Conservation (phyloP, 2,329 filamentous ascomycete species). For the Myriosclerotinia curreyana region DNA sequence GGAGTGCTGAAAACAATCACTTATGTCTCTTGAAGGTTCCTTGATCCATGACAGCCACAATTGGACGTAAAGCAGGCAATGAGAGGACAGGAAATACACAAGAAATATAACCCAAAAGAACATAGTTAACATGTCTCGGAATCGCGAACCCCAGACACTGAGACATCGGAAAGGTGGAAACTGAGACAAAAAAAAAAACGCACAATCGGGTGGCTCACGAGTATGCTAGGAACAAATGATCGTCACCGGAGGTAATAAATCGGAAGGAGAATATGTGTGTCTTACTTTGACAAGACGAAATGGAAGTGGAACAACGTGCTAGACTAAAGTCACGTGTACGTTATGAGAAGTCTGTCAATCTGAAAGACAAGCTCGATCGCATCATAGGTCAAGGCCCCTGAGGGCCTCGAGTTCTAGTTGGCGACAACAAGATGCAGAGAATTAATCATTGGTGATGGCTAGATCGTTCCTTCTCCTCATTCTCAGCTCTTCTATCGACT, state of each 20-base stretch:
- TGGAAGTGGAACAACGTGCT: conserved; percentile 1
- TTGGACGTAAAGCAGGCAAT: background rate
- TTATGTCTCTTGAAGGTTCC: conserved; percentile 8
- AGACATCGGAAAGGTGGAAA: conserved; percentile 13
- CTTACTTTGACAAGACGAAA: conserved; percentile 12
- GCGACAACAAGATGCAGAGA: background rate
- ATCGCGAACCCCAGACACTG: background rate
- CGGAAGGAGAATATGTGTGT: conserved; percentile 23
- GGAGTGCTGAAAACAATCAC: background rate
- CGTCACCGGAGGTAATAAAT: conserved; percentile 16
- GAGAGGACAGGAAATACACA: background rate
- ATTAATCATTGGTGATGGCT: background rate
- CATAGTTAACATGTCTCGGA: conserved; percentile 18
- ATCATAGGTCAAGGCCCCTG: background rate
- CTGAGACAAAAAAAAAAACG: conserved; percentile 16
- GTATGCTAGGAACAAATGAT: conserved; percentile 13
- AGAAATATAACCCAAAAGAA: background rate
- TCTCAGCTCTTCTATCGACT: background rate
- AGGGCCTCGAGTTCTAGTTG: background rate
- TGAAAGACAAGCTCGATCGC: background rate
- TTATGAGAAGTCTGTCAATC: background rate
- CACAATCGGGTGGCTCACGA: conserved; percentile 21
- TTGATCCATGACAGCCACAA: conserved; percentile 11
- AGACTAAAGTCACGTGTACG: background rate
- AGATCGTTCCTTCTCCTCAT: background rate